phyloP scores from a whole-genome alignment of 768 basidiomycete genomes.

The Panus rudis region DNA sequence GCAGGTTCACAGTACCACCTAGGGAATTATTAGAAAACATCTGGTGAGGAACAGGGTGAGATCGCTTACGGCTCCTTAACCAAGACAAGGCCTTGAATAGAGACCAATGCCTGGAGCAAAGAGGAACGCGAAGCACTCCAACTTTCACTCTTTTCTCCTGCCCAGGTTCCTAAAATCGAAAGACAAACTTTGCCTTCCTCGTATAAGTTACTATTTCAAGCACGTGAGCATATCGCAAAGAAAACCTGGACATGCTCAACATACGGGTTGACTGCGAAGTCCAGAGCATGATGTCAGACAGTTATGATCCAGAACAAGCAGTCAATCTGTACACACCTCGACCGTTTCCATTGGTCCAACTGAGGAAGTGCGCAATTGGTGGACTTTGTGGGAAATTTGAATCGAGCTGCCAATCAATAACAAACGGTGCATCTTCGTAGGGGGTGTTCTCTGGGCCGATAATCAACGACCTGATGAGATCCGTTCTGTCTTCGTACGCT shows the following conservation, averaged over 20 bases:
- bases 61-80: constrained; percentile 82
- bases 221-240: neutral
- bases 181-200: constrained; percentile 94
- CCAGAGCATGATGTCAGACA: neutral
- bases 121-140: constrained; percentile 86
- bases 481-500: constrained; percentile 83
- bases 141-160: constrained; percentile 79
- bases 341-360: constrained; percentile 93
- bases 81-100: constrained; percentile 89
- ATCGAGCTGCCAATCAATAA: constrained; percentile 90
- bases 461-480: constrained; percentile 82
- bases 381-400: constrained; percentile 79
- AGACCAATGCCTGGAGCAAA: constrained; percentile 85
- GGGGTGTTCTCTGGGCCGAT: constrained; percentile 92
- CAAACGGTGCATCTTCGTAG: constrained; percentile 91
- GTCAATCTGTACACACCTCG: constrained; percentile 43
- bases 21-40: neutral
- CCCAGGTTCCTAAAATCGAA: constrained; percentile 89
- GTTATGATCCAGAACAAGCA: neutral
- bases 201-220: constrained; percentile 64
- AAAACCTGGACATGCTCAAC: constrained; percentile 19
- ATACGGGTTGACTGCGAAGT: constrained; percentile 64
- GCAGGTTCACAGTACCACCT: constrained; percentile 93
- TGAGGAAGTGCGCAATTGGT: constrained; percentile 83
- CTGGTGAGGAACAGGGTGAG: neutral